Percentiles rank a stretch among this genome's conserved stretches.
phyloP scores from a whole-genome alignment of 2,329 filamentous ascomycete genomes.

The Xylariomycetidae sp. region DNA sequence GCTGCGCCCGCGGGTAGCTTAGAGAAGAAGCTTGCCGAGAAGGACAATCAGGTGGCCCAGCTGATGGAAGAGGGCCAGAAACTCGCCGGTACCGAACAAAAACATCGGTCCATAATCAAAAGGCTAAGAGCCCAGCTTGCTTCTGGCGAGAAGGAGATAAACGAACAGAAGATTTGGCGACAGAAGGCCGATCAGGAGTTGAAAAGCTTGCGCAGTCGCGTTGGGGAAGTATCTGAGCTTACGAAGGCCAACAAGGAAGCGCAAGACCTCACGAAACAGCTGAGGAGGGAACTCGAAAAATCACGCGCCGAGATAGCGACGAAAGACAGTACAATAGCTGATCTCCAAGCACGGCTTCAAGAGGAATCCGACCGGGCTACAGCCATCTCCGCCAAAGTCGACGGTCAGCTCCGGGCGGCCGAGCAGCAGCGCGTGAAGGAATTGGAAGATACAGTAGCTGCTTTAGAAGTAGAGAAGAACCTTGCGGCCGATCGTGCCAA shows the following conservation, averaged over 20 bases:
- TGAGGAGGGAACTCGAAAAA: constrained; percentile 40
- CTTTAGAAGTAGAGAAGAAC: constrained; percentile 74
- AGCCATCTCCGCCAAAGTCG: constrained; percentile 58
- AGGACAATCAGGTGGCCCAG: constrained; percentile 82
- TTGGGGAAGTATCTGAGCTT: constrained; percentile 43
- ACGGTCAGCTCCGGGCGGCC: constrained; percentile 60
- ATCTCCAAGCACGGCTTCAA: constrained; percentile 64
- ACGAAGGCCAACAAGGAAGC: constrained; percentile 48
- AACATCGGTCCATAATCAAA: constrained; percentile 76
- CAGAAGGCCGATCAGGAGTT: constrained; percentile 52
- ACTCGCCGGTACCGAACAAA: constrained; percentile 79
- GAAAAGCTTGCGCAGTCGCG: constrained; percentile 38
- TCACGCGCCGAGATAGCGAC: constrained; percentile 58
- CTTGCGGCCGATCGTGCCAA: constrained; percentile 60
- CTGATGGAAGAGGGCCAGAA: constrained; percentile 90
- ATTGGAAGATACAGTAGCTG: constrained; percentile 51
- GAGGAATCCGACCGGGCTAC: constrained; percentile 62
- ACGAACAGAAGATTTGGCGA: constrained; percentile 51
- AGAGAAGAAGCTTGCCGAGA: constrained; percentile 79
- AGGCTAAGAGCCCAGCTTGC: constrained; percentile 64
- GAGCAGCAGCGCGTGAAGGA: constrained; percentile 49
- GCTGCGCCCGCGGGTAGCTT: constrained; percentile 56
- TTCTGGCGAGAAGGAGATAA: constrained; percentile 59
- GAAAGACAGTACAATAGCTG: constrained; percentile 59
- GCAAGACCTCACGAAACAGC: constrained; percentile 20